These are phyloP conservation scores for Sutorius australiensis DNA, from an alignment of 768 basidiomycete species.

Conservation along the genomic window DNA sequence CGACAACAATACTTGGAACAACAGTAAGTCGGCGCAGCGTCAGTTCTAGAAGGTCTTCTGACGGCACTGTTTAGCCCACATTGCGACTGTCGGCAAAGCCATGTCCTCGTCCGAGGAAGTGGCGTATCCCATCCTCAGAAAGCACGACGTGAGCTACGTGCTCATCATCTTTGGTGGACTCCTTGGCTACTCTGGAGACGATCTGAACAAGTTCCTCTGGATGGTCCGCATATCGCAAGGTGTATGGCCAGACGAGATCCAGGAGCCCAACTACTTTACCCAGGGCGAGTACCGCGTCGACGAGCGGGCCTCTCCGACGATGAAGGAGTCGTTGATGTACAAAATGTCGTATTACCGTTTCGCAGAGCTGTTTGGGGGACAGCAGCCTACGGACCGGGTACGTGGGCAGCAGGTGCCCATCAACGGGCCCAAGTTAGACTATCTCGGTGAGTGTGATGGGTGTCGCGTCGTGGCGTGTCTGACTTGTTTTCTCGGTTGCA, in stretches of 20 bases:
- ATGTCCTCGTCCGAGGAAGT: constrained; percentile 94
- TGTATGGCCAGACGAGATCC: constrained; percentile 97
- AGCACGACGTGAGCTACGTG: constrained; percentile 97
- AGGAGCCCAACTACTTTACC: constrained; percentile 93
- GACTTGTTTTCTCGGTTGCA: constrained; percentile 24
- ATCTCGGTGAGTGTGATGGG: constrained; percentile 58
- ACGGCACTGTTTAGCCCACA: constrained; percentile 61
- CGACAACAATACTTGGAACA: constrained; percentile 99
- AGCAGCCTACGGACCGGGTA: constrained; percentile 77
- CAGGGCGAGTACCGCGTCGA: constrained; percentile 93
- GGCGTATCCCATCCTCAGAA: constrained; percentile 93
- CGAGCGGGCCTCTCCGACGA: constrained; percentile 74
- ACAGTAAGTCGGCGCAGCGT: constrained; percentile 59
- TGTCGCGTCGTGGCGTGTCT: not conserved
- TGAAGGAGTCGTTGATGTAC: constrained; percentile 98
- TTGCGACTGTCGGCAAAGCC: constrained; percentile 97
- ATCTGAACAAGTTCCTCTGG: constrained; percentile 99
- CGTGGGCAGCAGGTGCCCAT: constrained; percentile 81
- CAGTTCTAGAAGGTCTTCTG: constrained; percentile 4
- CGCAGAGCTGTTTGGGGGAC: constrained; percentile 79
- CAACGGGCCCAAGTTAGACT: constrained; percentile 77
- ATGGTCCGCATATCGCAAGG: constrained; percentile 95
- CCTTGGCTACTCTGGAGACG: constrained; percentile 95
- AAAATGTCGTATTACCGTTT: constrained; percentile 99
- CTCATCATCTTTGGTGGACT: constrained; percentile 97